Percentiles rank a stretch among this genome's conserved stretches.
Conservation (phyloP, 768 basidiomycete species). For the Neoboletus brunneissimus region DNA sequence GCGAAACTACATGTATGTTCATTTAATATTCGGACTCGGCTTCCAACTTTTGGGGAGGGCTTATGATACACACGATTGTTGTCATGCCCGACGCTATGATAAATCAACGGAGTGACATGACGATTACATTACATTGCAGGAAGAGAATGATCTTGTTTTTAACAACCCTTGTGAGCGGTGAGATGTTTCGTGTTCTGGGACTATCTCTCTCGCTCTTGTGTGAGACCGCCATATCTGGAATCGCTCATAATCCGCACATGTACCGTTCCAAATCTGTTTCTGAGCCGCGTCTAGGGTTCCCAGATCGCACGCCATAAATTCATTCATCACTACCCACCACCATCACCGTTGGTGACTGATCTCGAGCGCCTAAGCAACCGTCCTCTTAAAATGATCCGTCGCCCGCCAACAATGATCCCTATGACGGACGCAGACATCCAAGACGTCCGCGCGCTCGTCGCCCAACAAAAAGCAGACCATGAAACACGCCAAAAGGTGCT, state of each 20-base stretch:
- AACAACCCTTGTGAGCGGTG: background rate
- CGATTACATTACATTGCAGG: background rate
- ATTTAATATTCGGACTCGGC: background rate
- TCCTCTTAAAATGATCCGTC: slow-evolving; percentile 58
- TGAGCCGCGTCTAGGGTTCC: too few relatives aligned
- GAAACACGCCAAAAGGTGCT: slow-evolving; percentile 41
- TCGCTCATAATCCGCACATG: too few relatives aligned
- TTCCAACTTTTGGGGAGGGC: background rate
- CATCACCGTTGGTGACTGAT: background rate
- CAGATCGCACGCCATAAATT: too few relatives aligned
- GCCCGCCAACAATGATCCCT: slow-evolving; percentile 71
- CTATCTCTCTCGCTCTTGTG: too few relatives aligned
- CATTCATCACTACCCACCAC: background rate
- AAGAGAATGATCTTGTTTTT: background rate
- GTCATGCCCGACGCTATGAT: background rate
- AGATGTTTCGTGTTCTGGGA: too few relatives aligned
- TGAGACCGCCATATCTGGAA: too few relatives aligned
- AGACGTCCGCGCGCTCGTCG: slow-evolving; percentile 63
- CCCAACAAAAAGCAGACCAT: slow-evolving; percentile 46
- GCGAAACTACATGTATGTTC: slow-evolving; percentile 2
- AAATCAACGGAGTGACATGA: background rate
- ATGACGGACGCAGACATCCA: slow-evolving; percentile 79
- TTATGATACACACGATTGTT: background rate
- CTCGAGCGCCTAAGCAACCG: background rate
- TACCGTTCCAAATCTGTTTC: too few relatives aligned